These are phyloP conservation scores for Sherardia arvensis DNA, from an alignment of 257 asterid species.

Conservation along the genomic window DNA sequence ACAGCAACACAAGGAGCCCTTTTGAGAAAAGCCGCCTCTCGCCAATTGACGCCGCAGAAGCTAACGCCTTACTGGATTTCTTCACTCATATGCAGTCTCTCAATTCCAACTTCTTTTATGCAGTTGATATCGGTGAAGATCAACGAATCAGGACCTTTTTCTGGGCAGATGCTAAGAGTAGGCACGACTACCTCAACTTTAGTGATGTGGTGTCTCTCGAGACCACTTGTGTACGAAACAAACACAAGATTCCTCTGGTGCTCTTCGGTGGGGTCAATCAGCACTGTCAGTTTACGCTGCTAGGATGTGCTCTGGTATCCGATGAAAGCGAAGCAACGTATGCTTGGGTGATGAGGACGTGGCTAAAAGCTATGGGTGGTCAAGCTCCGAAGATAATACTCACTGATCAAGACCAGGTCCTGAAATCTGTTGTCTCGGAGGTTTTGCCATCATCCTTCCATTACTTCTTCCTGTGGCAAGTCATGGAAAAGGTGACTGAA, in stretches of 20 bases:
- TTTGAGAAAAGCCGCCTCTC: conserved; percentile 62
- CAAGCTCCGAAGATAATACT: conserved; percentile 73
- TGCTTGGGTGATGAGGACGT: conserved; percentile 78
- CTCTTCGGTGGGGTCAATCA: conserved; percentile 90
- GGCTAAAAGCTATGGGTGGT: conserved; percentile 88
- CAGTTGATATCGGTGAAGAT: conserved; percentile 71
- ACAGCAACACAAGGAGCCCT: conserved; percentile 52
- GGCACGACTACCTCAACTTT: conserved; percentile 68
- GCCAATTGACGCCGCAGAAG: conserved; percentile 57
- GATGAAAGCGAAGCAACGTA: conserved; percentile 63
- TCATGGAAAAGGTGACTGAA: conserved; percentile 69
- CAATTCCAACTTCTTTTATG: conserved; percentile 77
- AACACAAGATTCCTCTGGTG: conserved; percentile 77
- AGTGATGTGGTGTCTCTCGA: conserved; percentile 83
- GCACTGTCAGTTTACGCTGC: conserved; percentile 84
- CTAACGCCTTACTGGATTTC: conserved; percentile 49
- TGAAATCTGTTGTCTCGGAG: conserved; percentile 53
- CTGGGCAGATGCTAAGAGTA: conserved; percentile 92
- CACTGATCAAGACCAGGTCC: conserved; percentile 59
- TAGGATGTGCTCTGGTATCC: conserved; percentile 88
- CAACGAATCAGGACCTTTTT: conserved; percentile 60
- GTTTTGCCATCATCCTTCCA: conserved; percentile 62
- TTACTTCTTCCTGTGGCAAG: conserved; percentile 63
- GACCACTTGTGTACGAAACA: conserved; percentile 70
- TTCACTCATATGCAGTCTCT: conserved; percentile 68